Evolutionary conservation across 306 rosid genomes (phyloP), one percentile per base, ranked within the genome.

Genomic region (Delonix regia): DNA sequence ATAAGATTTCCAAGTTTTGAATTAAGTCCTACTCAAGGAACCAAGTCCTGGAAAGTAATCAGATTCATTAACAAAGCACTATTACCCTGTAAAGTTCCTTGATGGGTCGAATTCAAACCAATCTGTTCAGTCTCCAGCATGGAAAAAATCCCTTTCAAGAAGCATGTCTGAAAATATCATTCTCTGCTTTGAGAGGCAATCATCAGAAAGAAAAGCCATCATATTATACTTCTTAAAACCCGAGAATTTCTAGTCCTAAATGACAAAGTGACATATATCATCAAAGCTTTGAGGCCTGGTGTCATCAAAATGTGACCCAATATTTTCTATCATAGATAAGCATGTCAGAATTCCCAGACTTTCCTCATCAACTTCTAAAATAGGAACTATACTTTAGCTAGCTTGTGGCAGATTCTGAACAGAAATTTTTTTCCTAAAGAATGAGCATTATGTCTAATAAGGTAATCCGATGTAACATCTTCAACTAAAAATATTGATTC

Each of bases 321-420:
- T 67, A 77, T 72, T 77, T 63, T 84, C 88, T 61, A 79, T 84
- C 49, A 83, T 38, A 55, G 93, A 83, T 41, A 86, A 82, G 65
- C 71, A 51, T 13, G 72, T 34, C 63, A 85, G 81, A 85, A 81
- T 77, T 80, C 71, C 91, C 83, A 86, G 85, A 76, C 83, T 49
- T 77, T 69, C 90, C 86, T 89, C 98, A 19, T 90, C 91, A 83
- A 82, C 86, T 90, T 94, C 98, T 55, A 92, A 66, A 48, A 74
- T 38, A 21, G 91, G 93, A 83, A 88, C 88, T 16, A 49, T 76
- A 52, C 71, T 64, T 78, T 71, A 86, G 60, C 74, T 74, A 63
- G 65, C 56, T 68, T 13, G 87, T 76, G 80, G 76, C 73, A 34
- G 79, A 60, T 83, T 86, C 85, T 84, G 85, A 80, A 57, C 77